Evolutionary conservation across 306 rosid species (phyloP).

Genomic region (Cucurbita ficifolia): DNA sequence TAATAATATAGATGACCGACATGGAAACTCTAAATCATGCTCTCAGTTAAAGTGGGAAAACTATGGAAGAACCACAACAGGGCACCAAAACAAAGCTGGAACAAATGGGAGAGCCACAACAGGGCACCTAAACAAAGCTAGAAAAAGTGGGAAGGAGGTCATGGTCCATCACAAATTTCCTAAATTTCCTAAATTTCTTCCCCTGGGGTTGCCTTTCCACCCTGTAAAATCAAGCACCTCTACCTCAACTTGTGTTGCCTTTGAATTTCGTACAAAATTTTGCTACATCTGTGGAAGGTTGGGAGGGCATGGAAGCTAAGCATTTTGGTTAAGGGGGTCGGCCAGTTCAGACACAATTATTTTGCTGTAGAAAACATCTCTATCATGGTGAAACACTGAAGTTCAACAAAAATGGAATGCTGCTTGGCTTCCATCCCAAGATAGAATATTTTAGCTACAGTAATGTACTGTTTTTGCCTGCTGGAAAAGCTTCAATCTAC

Average conservation of each 20-base stretch:
- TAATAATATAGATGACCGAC: not conserved
- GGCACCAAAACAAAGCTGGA: slow-evolving; percentile 13
- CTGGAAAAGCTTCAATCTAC: not conserved
- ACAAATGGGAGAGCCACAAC: slow-evolving; percentile 12
- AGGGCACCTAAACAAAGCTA: slow-evolving; percentile 8
- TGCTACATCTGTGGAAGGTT: not conserved
- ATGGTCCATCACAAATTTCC: slow-evolving; percentile 33
- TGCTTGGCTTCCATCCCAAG: not conserved
- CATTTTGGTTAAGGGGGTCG: not conserved
- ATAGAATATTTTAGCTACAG: not conserved
- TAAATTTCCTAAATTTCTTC: not conserved
- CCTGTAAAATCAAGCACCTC: not conserved
- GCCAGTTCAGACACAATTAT: not conserved
- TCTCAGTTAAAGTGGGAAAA: no score
- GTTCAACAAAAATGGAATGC: not conserved
- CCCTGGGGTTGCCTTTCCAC: not conserved
- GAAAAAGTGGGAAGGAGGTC: slow-evolving; percentile 22
- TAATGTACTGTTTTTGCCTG: not conserved
- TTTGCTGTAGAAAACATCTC: not conserved
- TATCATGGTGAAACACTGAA: not conserved
- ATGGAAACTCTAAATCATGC: not conserved
- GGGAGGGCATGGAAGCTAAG: not conserved
- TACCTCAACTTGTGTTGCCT: not conserved
- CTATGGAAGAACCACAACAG: no score
- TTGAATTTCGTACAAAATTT: not conserved